A percentile compares a stretch with the other conserved stretches of the same genome.
phyloP scores from a whole-genome alignment of 306 rosid species.

The Potentilla sterilis region DNA sequence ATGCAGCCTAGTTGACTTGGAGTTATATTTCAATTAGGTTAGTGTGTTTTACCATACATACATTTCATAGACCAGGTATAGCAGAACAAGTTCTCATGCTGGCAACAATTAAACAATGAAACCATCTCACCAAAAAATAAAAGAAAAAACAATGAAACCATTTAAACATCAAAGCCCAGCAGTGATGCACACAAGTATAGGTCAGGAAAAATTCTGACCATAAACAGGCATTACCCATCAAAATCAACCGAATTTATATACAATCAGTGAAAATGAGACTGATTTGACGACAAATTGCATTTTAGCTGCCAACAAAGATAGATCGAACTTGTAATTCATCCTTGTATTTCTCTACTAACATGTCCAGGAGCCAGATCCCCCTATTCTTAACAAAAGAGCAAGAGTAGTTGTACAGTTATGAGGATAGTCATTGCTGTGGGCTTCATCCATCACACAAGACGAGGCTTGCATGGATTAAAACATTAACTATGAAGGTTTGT shows the following conservation, averaged over 20 bases:
- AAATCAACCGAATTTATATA: background rate
- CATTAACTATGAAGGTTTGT: background rate
- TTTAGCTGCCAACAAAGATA: background rate
- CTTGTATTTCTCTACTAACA: background rate
- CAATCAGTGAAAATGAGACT: background rate
- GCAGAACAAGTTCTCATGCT: background rate
- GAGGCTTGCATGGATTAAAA: no score
- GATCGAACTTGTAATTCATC: background rate
- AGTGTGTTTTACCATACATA: background rate
- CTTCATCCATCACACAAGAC: background rate
- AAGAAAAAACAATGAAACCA: background rate
- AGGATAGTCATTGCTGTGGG: background rate
- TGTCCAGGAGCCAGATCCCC: constrained; percentile 7
- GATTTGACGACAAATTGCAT: background rate
- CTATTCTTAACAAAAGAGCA: background rate
- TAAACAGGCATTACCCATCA: background rate
- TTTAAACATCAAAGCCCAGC: background rate
- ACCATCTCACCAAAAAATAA: background rate
- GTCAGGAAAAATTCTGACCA: background rate
- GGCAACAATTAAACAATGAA: background rate
- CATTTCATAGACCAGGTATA: background rate
- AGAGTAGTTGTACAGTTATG: background rate
- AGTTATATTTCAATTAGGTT: background rate
- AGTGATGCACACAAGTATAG: background rate
- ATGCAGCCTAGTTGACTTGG: background rate